These are phyloP conservation scores for Penicillium pulvis DNA, from an alignment of 495 filamentous ascomycete species.

Conservation along the genomic window DNA sequence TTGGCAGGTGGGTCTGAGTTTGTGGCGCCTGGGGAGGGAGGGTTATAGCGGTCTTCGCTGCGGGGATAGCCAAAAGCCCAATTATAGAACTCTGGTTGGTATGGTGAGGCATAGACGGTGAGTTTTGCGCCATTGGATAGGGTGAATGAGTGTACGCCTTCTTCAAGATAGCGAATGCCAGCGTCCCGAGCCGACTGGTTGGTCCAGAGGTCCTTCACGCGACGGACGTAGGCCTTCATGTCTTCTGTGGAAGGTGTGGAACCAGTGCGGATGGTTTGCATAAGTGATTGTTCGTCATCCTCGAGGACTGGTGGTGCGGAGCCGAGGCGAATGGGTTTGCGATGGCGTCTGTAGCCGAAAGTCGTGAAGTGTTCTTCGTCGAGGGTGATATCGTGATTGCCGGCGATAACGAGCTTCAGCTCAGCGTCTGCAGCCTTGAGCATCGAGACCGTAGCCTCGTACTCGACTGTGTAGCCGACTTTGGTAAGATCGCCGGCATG, in stretches of 20 bases:
- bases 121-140: slow-evolving; percentile 60
- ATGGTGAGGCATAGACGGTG: slow-evolving; percentile 70
- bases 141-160: slow-evolving; percentile 59
- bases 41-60: slow-evolving; percentile 58
- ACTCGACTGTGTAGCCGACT: slow-evolving; percentile 58
- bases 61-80: slow-evolving; percentile 66
- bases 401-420: slow-evolving; percentile 78
- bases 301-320: slow-evolving; percentile 7
- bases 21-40: slow-evolving; percentile 20
- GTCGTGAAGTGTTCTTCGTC: slow-evolving; percentile 55
- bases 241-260: slow-evolving; percentile 4
- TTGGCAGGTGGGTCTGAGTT: slow-evolving; percentile 28
- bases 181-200: slow-evolving; percentile 45
- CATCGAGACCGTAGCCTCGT: slow-evolving; percentile 52
- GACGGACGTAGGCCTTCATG: slow-evolving; percentile 22
- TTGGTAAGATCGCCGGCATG: slow-evolving; percentile 77
- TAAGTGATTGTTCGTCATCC: slow-evolving; percentile 15
- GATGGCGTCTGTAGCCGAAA: slow-evolving; percentile 36
- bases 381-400: slow-evolving; percentile 78
- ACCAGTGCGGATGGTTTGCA: slow-evolving; percentile 9
- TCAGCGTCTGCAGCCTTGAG: slow-evolving; percentile 60
- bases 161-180: slow-evolving; percentile 66
- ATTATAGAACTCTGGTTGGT: slow-evolving; percentile 58
- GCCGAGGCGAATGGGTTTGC: slow-evolving; percentile 25
- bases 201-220: slow-evolving; percentile 49